These are phyloP conservation scores for Rhizoctonia solani DNA, from an alignment of 1,284 basidiomycete species.

Conservation along the genomic window DNA sequence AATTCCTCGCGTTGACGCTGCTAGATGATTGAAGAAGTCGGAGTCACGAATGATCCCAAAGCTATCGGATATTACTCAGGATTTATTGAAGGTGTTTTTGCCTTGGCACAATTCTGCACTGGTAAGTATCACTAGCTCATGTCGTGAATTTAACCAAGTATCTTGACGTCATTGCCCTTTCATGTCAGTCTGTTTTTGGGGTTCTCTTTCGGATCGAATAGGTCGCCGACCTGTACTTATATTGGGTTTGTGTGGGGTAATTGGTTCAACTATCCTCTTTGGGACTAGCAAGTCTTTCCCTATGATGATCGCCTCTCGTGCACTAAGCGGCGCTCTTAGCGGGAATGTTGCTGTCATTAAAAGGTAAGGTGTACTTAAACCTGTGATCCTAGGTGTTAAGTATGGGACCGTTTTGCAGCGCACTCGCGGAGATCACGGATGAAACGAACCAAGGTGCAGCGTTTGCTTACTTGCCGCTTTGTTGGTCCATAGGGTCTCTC, in stretches of 20 bases:
- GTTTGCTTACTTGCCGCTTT: constrained; percentile 36
- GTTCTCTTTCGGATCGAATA: constrained; percentile 40
- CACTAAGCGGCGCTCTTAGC: constrained; percentile 42
- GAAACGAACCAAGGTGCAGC: constrained; percentile 38
- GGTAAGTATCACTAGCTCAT: constrained; percentile 4
- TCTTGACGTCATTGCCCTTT: no score
- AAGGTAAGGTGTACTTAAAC: constrained; percentile 31
- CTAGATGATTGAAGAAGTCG: constrained; percentile 48
- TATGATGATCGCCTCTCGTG: constrained; percentile 44
- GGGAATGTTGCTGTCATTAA: constrained; percentile 39
- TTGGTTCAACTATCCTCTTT: constrained; percentile 46
- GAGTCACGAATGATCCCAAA: constrained; percentile 48
- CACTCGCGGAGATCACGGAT: constrained; percentile 38
- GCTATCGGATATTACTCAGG: constrained; percentile 47
- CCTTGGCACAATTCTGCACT: constrained; percentile 43
- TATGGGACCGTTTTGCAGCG: constrained; percentile 33
- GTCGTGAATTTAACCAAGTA: no score
- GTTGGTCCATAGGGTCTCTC: constrained; percentile 37
- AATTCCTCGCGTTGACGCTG: constrained; percentile 44
- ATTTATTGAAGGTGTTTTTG: constrained; percentile 46
- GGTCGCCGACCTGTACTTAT: constrained; percentile 48
- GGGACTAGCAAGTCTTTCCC: constrained; percentile 45
- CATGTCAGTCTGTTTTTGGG: constrained; percentile 42
- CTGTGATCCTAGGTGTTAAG: no score
- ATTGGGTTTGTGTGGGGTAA: constrained; percentile 45